A percentile compares a stretch with the other conserved stretches of the same genome.
These are phyloP conservation scores for Diddensiella transvaalensis DNA, from an alignment of 805 yeast genomes.

Conservation along the genomic window DNA sequence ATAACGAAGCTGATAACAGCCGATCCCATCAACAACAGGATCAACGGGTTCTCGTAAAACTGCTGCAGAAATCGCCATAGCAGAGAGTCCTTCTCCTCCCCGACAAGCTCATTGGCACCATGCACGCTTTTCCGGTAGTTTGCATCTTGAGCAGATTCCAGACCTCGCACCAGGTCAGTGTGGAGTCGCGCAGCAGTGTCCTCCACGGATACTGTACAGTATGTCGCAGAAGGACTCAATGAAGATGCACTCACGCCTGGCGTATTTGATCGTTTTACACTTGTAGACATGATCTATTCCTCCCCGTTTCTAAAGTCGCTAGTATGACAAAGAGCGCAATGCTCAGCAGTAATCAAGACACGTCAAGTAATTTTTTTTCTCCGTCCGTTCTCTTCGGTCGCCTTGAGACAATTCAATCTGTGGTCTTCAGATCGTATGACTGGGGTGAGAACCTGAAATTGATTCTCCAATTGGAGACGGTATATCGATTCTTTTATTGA, in stretches of 20 bases:
- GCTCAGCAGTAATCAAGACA: no score
- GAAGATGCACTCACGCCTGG: not conserved
- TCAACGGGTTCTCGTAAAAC: conserved; percentile 88
- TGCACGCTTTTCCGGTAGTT: conserved; percentile 64
- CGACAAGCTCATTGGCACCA: conserved; percentile 75
- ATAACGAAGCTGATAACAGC: conserved; percentile 81
- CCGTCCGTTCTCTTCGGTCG: no score
- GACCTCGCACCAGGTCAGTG: conserved; percentile 60
- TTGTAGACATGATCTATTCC: not conserved
- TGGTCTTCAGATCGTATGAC: no score
- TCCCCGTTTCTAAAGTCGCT: no score
- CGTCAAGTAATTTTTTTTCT: no score
- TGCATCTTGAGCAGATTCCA: conserved; percentile 67
- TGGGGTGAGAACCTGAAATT: no score
- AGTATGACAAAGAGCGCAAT: no score
- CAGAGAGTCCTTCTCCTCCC: conserved; percentile 73
- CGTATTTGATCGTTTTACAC: conserved; percentile 32
- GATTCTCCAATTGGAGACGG: no score
- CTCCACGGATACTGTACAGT: conserved; percentile 57
- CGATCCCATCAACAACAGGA: conserved; percentile 81
- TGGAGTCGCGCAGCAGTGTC: conserved; percentile 60
- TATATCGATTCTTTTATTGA: no score
- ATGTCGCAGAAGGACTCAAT: conserved; percentile 59
- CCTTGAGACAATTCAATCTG: no score
- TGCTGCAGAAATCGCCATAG: conserved; percentile 69